Evolutionary conservation across 2,329 filamentous ascomycete genomes (phyloP), one percentile per base, ranked within the genome.

Genomic region (Fusarium siculi): DNA sequence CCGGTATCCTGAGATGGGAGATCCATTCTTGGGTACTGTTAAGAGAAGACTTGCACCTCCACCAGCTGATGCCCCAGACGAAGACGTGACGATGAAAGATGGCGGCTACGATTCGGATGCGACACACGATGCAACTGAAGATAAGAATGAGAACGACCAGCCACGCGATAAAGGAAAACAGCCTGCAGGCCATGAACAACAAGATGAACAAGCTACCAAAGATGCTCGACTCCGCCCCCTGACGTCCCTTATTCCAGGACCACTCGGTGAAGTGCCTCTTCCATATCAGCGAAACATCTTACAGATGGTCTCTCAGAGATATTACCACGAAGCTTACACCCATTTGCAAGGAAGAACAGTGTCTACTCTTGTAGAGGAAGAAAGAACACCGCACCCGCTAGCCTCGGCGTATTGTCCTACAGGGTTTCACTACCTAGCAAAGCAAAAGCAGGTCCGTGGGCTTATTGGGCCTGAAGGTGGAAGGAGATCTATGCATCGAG

Each of bases 311-410:
- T 23, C 63, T 11, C 55, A 54, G 14, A 61, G 74, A 16, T 52
- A 59, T 2, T 70, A 54, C 15, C 56, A 60, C 2, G 14, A 54
- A 11, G 44, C 43, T 12, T 63, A 36, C 34, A 66, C 30, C 34
- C 21, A 8, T 32, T 28, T 36, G 25, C 16, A 18, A 2, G 72
- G 66, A 10, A 12, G 21, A 11, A 21, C 49, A 15, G 36, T 55
- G 8, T 61, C 44, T 12, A 75, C 73, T n/a, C 36, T 72, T 7
- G 42, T 74, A 9, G 73, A 75, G 37, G 55, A 75, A 40, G 46
- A 50, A 2, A 55, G 72, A 39, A 11, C 15, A 14, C 56, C 66
- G 9, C 25, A 37, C 8, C 37, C 44, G 4, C n/a, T 12, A 19
- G 44, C 14, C 10, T 30, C 23, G 1, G 61, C 55, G 12, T 61